Conservation (phyloP, 2,329 filamentous ascomycete genomes). For the Phaeosphaeriaceae sp. region DNA sequence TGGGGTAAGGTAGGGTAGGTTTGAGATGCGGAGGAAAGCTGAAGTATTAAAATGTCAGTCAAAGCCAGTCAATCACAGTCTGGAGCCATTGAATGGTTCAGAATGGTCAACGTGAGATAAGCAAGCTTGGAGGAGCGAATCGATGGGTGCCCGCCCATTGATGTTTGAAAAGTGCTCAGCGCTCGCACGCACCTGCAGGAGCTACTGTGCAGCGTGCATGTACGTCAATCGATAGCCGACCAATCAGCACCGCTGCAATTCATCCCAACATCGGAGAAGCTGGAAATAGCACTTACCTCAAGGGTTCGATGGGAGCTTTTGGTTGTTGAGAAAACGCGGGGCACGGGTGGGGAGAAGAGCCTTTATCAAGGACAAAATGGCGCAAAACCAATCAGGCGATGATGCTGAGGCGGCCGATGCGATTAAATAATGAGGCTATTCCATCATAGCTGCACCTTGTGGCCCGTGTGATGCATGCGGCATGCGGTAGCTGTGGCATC, state of each 20-base stretch:
- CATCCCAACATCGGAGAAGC: conserved; percentile 18
- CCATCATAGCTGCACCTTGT: conserved; percentile 27
- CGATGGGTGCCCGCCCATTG: conserved; percentile 14
- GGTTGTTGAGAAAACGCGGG: neutral
- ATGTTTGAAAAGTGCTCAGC: conserved; percentile 21
- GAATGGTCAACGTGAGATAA: conserved; percentile 33
- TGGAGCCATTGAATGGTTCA: conserved; percentile 19
- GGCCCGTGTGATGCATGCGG: conserved; percentile 32
- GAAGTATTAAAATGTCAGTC: conserved; percentile 7
- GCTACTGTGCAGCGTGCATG: conserved; percentile 23
- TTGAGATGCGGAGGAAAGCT: conserved; percentile 10
- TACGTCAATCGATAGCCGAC: conserved; percentile 15
- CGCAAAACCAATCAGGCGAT: conserved; percentile 19
- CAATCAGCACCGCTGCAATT: conserved; percentile 23
- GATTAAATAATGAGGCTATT: conserved; percentile 38
- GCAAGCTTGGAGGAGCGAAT: conserved; percentile 26
- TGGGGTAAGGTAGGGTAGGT: conserved; percentile 10
- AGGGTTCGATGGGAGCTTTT: conserved; percentile 16
- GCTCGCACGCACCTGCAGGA: conserved; percentile 25
- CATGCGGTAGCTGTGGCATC: conserved; percentile 25
- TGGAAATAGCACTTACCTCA: conserved; percentile 19
- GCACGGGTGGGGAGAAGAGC: neutral
- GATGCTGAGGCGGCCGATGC: conserved; percentile 27
- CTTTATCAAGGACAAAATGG: conserved; percentile 17
- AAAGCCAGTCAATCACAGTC: conserved; percentile 36